Conservation (phyloP, 2,329 filamentous ascomycete genomes). For the Fusarium floridanum region DNA sequence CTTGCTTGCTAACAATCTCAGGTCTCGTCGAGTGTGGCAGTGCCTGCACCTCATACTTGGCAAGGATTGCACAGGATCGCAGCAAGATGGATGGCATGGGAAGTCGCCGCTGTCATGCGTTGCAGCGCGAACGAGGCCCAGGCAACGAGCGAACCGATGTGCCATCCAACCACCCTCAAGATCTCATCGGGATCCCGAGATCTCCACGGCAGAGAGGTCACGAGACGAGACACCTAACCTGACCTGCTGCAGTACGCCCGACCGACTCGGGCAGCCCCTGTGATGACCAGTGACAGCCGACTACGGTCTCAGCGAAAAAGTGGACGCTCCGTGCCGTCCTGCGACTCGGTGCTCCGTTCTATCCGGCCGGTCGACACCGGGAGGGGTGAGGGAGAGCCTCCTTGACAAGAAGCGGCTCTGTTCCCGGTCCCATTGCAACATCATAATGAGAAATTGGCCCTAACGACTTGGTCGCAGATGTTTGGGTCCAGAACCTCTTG, state of each 20-base stretch:
- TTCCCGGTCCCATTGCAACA: slow-evolving; percentile 23
- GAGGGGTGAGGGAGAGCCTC: slow-evolving; percentile 7
- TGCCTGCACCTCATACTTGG: slow-evolving; percentile 44
- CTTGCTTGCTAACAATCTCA: slow-evolving; percentile 37
- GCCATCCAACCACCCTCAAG: slow-evolving; percentile 33
- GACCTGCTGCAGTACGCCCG: neutral
- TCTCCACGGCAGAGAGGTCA: slow-evolving; percentile 32
- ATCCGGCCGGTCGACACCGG: slow-evolving; percentile 10
- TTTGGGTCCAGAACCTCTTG: slow-evolving; percentile 7
- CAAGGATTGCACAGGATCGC: slow-evolving; percentile 15
- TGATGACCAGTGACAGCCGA: slow-evolving; percentile 8
- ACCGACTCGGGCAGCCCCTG: neutral
- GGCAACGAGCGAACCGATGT: slow-evolving; percentile 15
- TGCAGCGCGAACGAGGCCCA: slow-evolving; percentile 20
- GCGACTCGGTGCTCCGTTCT: slow-evolving; percentile 25
- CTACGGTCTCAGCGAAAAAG: neutral
- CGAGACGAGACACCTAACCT: slow-evolving; percentile 21
- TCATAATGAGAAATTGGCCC: slow-evolving; percentile 8
- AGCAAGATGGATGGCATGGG: neutral
- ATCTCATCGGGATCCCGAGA: slow-evolving; percentile 42
- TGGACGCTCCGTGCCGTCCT: slow-evolving; percentile 22
- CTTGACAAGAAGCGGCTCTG: slow-evolving; percentile 7
- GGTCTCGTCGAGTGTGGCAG: slow-evolving; percentile 40
- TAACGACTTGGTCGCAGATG: slow-evolving; percentile 4
- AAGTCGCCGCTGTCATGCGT: slow-evolving; percentile 19